Evolutionary conservation across 2,329 filamentous ascomycete species (phyloP).

Genomic region (Pestalotiopsis sp.): DNA sequence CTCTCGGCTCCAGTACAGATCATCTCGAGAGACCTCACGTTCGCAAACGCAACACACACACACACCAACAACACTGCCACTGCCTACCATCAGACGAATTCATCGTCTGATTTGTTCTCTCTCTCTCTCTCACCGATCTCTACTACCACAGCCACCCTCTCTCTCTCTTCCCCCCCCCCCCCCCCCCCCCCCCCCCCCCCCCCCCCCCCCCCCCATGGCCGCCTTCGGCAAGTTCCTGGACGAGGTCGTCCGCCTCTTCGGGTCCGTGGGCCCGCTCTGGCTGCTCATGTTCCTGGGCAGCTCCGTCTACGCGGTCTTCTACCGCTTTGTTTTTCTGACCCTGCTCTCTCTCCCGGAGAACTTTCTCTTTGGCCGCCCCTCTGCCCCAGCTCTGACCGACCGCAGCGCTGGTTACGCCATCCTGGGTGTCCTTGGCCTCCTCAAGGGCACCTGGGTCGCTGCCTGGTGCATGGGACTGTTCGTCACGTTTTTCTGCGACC

Average conservation of each 20-base stretch:
- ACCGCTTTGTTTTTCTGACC: background rate
- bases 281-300: background rate
- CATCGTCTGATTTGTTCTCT: background rate
- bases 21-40: background rate
- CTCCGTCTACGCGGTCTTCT: background rate
- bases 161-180: too few species aligned
- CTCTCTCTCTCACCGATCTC: background rate
- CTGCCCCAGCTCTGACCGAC: background rate
- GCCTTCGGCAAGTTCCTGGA: background rate
- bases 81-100: background rate
- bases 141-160: background rate
- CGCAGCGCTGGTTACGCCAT: background rate
- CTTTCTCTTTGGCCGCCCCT: background rate
- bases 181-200: too few species aligned
- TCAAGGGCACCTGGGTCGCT: constrained; percentile 19
- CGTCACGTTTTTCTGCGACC: constrained; percentile 18
- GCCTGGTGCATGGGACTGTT: constrained; percentile 17
- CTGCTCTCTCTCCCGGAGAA: background rate
- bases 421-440: background rate
- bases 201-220: background rate
- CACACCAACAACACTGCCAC: background rate
- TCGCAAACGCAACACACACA: background rate
- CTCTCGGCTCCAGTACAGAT: background rate
- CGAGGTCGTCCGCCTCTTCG: background rate
- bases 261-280: background rate